Evolutionary conservation across 2,329 filamentous ascomycete genomes (phyloP).

Genomic region (Cladorrhinum sp.): DNA sequence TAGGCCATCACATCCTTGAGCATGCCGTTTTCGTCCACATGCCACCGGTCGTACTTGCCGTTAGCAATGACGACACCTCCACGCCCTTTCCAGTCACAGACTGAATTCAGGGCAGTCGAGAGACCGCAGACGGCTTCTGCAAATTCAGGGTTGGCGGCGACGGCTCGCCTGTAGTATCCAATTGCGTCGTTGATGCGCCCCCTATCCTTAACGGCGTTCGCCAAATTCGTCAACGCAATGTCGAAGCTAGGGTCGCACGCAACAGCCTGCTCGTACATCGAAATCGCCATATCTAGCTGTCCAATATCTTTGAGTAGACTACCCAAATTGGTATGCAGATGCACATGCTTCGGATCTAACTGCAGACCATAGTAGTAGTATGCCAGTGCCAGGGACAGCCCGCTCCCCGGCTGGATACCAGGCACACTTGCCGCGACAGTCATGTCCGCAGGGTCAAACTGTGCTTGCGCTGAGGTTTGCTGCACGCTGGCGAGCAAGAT

Average conservation of each 20-base stretch:
- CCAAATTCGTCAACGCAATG: conserved; percentile 92
- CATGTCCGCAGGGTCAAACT: conserved; percentile 27
- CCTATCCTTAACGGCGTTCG: conserved; percentile 96
- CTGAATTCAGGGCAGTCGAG: conserved; percentile 91
- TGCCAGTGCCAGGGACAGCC: conserved; percentile 79
- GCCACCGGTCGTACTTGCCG: conserved; percentile 82
- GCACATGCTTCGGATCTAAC: conserved; percentile 84
- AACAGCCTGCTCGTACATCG: conserved; percentile 96
- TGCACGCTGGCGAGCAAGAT: conserved; percentile 95
- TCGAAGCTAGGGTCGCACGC: conserved; percentile 91
- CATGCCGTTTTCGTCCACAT: conserved; percentile 82
- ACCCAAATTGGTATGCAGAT: conserved; percentile 93
- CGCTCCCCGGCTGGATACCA: conserved; percentile 80
- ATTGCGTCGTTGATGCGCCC: conserved; percentile 92
- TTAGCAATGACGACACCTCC: conserved; percentile 76
- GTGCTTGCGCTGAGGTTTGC: conserved; percentile 51
- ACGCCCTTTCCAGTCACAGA: conserved; percentile 89
- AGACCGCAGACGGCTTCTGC: conserved; percentile 95
- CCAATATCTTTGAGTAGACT: conserved; percentile 96
- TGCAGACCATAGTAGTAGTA: conserved; percentile 95
- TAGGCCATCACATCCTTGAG: conserved; percentile 67
- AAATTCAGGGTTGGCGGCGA: conserved; percentile 89
- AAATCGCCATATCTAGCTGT: conserved; percentile 84
- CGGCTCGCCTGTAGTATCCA: conserved; percentile 83
- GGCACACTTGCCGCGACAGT: conserved; percentile 52